A percentile compares a stretch with the other conserved stretches of the same genome.
These are phyloP conservation scores for Linnemannia elongata DNA, from an alignment of 192 early-diverging fungal genomes.

Conservation along the genomic window DNA sequence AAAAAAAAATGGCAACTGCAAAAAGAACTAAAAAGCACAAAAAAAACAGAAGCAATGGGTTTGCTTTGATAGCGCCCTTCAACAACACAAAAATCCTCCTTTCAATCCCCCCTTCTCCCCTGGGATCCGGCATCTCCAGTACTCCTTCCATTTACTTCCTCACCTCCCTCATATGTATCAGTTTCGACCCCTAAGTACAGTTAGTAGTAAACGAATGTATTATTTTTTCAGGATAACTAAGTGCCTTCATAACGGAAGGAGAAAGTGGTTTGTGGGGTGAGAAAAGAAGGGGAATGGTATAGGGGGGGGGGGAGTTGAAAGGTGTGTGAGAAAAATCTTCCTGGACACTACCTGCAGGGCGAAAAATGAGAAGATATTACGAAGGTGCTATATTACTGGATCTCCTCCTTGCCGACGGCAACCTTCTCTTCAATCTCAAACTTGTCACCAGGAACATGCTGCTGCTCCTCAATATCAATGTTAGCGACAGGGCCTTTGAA, in stretches of 20 bases:
- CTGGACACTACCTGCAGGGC: not conserved
- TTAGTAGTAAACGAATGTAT: not conserved
- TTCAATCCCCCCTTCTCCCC: not conserved
- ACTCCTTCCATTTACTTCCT: not conserved
- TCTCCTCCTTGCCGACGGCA: slow-evolving; percentile 7
- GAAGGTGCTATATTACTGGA: not conserved
- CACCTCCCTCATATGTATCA: not conserved
- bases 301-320: not conserved
- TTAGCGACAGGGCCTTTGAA: slow-evolving; percentile 59
- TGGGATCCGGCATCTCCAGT: slow-evolving; percentile 14
- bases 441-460: slow-evolving; percentile 20
- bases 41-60: not conserved
- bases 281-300: not conserved
- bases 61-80: slow-evolving; percentile 20
- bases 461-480: slow-evolving; percentile 44
- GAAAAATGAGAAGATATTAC: not conserved
- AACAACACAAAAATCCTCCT: not conserved
- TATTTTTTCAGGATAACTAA: not conserved
- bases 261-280: not conserved
- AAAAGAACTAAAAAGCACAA: not conserved
- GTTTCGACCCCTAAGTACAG: no score
- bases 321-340: not conserved
- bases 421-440: slow-evolving; percentile 1
- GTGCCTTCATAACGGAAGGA: not conserved
- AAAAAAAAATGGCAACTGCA: no score